phyloP scores from a whole-genome alignment of 768 basidiomycete species.

The Phanerochaete carnosa region DNA sequence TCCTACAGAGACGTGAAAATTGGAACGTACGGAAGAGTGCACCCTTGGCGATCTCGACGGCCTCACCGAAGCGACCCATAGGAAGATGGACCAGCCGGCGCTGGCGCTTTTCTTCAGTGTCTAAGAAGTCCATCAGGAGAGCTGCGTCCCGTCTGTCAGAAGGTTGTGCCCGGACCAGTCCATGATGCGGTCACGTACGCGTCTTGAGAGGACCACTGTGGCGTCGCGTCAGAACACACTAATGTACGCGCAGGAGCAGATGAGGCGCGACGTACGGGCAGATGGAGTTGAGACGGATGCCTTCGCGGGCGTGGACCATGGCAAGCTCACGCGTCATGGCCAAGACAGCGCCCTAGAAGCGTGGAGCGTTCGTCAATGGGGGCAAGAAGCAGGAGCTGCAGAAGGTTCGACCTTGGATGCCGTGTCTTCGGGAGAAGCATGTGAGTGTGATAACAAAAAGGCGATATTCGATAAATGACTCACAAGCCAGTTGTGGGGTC shows the following conservation, averaged over 20 bases:
- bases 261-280: constrained; percentile 71
- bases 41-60: constrained; percentile 89
- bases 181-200: constrained; percentile 46
- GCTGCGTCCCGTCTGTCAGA: constrained; percentile 41
- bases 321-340: constrained; percentile 98
- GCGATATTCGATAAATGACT: constrained; percentile 36
- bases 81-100: constrained; percentile 89
- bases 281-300: constrained; percentile 92
- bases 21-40: constrained; percentile 84
- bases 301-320: constrained; percentile 96
- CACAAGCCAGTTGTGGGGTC: constrained; percentile 97
- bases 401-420: constrained; percentile 73
- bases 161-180: background rate
- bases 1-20: background rate
- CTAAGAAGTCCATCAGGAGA: constrained; percentile 96
- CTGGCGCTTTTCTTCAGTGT: constrained; percentile 93
- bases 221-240: constrained; percentile 3
- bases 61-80: constrained; percentile 97
- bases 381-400: too few species aligned
- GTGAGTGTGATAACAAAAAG: background rate
- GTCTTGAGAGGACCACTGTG: constrained; percentile 90
- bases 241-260: background rate
- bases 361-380: background rate
- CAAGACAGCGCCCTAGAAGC: constrained; percentile 82
- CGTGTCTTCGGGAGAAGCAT: constrained; percentile 62